These are phyloP conservation scores for Candida maesae DNA, from an alignment of 805 yeast species.

Conservation along the genomic window DNA sequence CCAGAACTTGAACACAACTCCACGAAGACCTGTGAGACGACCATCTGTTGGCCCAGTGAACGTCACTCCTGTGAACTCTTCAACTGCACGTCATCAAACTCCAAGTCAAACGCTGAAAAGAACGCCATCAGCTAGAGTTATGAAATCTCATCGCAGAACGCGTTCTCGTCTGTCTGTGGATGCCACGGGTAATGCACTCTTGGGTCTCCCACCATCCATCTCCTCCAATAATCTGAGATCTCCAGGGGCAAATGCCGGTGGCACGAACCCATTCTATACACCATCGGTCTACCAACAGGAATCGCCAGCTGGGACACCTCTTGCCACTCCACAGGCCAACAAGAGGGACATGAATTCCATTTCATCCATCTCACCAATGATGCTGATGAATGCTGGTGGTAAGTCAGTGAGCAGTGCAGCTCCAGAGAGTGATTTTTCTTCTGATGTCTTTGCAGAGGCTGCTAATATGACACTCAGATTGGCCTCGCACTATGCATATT, in stretches of 20 bases:
- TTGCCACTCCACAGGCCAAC: conserved; percentile 6
- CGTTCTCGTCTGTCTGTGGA: conserved; percentile 12
- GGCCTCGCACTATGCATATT: conserved; percentile 13
- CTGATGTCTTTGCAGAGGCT: conserved; percentile 13
- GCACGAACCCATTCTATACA: conserved; percentile 11
- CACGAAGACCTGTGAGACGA: conserved; percentile 8
- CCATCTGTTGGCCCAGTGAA: neutral
- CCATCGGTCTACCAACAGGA: conserved; percentile 6
- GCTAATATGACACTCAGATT: conserved; percentile 10
- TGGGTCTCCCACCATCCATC: conserved; percentile 5
- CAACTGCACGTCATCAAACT: neutral
- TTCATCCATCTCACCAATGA: conserved; percentile 12
- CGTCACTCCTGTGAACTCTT: neutral
- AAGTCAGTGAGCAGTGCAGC: neutral
- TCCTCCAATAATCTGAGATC: conserved; percentile 1
- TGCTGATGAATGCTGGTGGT: conserved; percentile 7
- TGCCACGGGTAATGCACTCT: conserved; percentile 9
- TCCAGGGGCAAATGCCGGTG: conserved; percentile 1
- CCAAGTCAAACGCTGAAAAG: conserved; percentile 6
- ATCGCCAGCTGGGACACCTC: conserved; percentile 9
- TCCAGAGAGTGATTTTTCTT: conserved; percentile 6
- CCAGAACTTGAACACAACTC: conserved; percentile 6
- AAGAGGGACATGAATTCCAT: conserved; percentile 1
- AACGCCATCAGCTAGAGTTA: conserved; percentile 12
- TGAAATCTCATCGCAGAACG: conserved; percentile 12